These are phyloP conservation scores for Auricularia heimuer DNA, from an alignment of 768 basidiomycete genomes.

Conservation along the genomic window DNA sequence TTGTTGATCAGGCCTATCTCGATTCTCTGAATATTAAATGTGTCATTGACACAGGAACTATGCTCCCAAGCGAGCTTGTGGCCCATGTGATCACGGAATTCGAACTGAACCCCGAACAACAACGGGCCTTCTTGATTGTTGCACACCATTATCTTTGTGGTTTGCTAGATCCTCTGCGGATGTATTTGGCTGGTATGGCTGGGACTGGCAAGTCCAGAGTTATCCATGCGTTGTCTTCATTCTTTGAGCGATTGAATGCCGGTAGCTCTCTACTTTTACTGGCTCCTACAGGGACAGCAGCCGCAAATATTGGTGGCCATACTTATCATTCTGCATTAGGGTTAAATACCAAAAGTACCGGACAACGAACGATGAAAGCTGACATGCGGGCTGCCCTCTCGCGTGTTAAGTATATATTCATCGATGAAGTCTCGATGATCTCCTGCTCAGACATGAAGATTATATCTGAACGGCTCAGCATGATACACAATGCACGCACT, in stretches of 20 bases:
- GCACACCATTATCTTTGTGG: neutral
- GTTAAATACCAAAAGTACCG: neutral
- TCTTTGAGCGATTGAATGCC: constrained; percentile 2
- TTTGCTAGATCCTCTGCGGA: neutral
- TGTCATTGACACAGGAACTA: neutral
- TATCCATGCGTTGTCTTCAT: constrained; percentile 2
- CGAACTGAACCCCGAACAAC: constrained; percentile 7
- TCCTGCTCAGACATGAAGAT: neutral
- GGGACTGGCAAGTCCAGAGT: constrained; percentile 10
- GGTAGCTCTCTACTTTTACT: neutral
- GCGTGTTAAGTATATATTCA: neutral
- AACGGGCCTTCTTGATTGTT: constrained; percentile 5
- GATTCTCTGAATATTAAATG: neutral
- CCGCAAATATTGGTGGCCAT: constrained; percentile 5
- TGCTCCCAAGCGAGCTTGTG: neutral
- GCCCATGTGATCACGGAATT: neutral
- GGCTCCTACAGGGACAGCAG: constrained; percentile 8
- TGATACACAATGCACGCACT: neutral
- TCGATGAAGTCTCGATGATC: constrained; percentile 4
- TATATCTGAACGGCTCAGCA: neutral
- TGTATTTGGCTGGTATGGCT: constrained; percentile 9
- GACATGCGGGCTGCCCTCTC: neutral
- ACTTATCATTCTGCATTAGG: constrained; percentile 7
- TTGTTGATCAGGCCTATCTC: no score
- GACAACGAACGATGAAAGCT: no score